Evolutionary conservation across 2,329 filamentous ascomycete genomes (phyloP).

Genomic region (Penicillium palitans): DNA sequence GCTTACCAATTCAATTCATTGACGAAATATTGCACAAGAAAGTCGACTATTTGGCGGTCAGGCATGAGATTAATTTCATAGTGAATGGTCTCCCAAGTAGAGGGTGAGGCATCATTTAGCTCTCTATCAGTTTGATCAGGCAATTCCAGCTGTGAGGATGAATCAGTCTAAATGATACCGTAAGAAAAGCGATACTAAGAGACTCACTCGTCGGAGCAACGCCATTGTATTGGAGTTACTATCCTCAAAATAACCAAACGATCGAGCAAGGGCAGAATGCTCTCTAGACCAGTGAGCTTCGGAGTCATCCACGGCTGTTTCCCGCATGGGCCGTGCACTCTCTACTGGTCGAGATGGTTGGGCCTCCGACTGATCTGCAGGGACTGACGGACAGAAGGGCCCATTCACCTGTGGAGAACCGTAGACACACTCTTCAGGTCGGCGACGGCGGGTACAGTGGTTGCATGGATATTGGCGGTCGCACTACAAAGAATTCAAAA

Average conservation of each 20-base stretch:
- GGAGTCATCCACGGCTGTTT: neutral
- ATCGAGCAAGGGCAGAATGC: neutral
- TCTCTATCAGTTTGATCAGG: neutral
- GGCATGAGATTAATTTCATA: neutral
- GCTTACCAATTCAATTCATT: neutral
- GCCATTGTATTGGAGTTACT: neutral
- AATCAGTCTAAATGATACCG: neutral
- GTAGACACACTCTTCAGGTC: constrained; percentile 2
- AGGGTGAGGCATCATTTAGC: neutral
- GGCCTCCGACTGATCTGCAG: neutral
- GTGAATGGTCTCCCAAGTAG: neutral
- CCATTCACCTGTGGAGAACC: neutral
- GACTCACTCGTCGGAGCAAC: neutral
- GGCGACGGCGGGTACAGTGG: constrained; percentile 2
- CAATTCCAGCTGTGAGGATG: neutral
- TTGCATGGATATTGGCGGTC: constrained; percentile 5
- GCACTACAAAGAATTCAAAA: neutral
- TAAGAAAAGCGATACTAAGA: neutral
- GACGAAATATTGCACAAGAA: neutral
- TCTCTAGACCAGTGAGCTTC: neutral
- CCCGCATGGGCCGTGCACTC: neutral
- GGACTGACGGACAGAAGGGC: neutral
- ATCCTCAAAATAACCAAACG: neutral
- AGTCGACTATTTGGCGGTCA: neutral
- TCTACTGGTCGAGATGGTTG: neutral